Evolutionary conservation across 2,329 filamentous ascomycete genomes (phyloP).

Genomic region (Leptographium lundbergii): DNA sequence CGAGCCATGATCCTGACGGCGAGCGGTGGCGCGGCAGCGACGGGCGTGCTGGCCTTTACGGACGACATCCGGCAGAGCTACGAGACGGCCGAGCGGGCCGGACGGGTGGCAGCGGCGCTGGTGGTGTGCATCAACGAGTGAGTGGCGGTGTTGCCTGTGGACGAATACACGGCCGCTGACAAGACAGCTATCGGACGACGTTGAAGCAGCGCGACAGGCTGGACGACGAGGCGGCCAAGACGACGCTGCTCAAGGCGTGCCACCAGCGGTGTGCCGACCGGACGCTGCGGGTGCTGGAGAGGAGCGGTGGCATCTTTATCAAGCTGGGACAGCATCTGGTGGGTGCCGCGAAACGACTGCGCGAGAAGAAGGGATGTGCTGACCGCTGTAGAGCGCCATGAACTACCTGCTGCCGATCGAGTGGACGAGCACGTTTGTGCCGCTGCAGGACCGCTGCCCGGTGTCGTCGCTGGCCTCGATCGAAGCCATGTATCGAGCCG

Average conservation of each 20-base stretch:
- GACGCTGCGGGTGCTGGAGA: slow-evolving; percentile 77
- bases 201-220: slow-evolving; percentile 55
- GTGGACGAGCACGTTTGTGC: slow-evolving; percentile 93
- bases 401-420: slow-evolving; percentile 84
- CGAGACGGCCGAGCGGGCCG: slow-evolving; percentile 62
- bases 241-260: slow-evolving; percentile 63
- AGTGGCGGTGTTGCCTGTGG: too few relatives aligned
- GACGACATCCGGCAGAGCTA: slow-evolving; percentile 67
- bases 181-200: slow-evolving; percentile 67
- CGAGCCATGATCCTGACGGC: slow-evolving; percentile 34
- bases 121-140: slow-evolving; percentile 84
- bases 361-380: too few relatives aligned
- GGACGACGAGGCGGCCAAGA: slow-evolving; percentile 50
- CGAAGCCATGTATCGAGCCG: slow-evolving; percentile 69
- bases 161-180: background rate
- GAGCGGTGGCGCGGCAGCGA: slow-evolving; percentile 31
- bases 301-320: slow-evolving; percentile 96
- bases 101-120: slow-evolving; percentile 63
- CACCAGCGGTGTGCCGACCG: slow-evolving; percentile 87
- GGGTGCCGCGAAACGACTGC: too few relatives aligned
- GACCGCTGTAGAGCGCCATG: slow-evolving; percentile 59
- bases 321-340: slow-evolving; percentile 91
- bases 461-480: slow-evolving; percentile 83
- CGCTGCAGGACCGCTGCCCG: slow-evolving; percentile 89
- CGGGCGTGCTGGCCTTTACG: slow-evolving; percentile 38